These are phyloP conservation scores for Penicillium psychrosexuale DNA, from an alignment of 2,329 filamentous ascomycete species.

Conservation along the genomic window DNA sequence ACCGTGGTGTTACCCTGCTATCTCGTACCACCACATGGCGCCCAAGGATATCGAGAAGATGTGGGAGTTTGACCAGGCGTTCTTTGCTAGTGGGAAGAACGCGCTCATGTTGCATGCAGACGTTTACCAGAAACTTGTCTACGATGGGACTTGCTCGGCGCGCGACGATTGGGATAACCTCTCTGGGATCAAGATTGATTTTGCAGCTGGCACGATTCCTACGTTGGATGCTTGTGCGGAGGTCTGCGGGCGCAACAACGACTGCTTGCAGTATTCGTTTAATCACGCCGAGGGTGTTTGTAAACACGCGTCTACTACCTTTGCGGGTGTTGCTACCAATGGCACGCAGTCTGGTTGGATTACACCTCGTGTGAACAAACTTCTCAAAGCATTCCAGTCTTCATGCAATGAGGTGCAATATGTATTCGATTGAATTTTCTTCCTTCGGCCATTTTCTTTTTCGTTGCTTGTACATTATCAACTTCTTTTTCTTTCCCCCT, in stretches of 20 bases:
- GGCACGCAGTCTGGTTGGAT: constrained; percentile 28
- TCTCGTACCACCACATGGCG: constrained; percentile 50
- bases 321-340: constrained; percentile 15
- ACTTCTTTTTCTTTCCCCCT: constrained; percentile 7
- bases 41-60: constrained; percentile 42
- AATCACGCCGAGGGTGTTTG: constrained; percentile 15
- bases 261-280: constrained; percentile 29
- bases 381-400: constrained; percentile 22
- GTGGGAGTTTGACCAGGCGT: constrained; percentile 42
- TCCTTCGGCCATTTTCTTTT: not conserved
- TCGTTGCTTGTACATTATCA: constrained; percentile 14
- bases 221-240: constrained; percentile 21
- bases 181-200: constrained; percentile 17
- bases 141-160: constrained; percentile 9
- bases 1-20: constrained; percentile 49
- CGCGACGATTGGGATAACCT: constrained; percentile 28
- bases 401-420: constrained; percentile 26
- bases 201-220: constrained; percentile 13
- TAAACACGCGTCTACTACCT: constrained; percentile 22
- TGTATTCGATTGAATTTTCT: constrained; percentile 13
- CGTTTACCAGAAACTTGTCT: constrained; percentile 26
- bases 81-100: constrained; percentile 56
- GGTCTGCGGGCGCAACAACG: constrained; percentile 21
- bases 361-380: constrained; percentile 19
- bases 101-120: constrained; percentile 26